Evolutionary conservation across 176 grass and related monocot genomes (phyloP), one percentile per base, ranked within the genome.

Genomic region (Carex pumila): DNA sequence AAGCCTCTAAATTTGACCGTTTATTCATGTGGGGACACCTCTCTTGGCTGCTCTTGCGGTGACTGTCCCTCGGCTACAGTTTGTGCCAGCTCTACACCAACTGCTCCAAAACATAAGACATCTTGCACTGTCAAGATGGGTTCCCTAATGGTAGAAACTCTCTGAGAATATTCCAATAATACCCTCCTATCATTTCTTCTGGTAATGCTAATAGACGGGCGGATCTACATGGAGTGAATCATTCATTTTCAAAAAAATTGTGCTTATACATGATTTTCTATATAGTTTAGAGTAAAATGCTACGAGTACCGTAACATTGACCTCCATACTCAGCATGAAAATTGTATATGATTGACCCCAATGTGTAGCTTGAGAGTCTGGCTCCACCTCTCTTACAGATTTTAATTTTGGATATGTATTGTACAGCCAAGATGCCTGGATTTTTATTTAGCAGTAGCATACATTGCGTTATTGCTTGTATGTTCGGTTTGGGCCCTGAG

Each of bases 11-110:
- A 99, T 85, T 83, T 83, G 77, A 95, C 96, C 64, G 80, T 89
- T 81, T 99, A 99, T 94, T 93, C 96, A 81, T 99, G 96, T 79
- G 93, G 89, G 30, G 96, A 99, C 77, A 81, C 89, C 69, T 95
- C 96, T 89, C 82, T 99, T 66, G 96, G 93, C 32, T 99, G 96
- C 73, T 99, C 96, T 45, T 99, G 96, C 57, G 96, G 96, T n/a
- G 96, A 99, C 85, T 99, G 96, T 80, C 96, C 93, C 79, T 93
- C 91, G 62, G 90, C 92, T 85, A 79, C 85, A 88, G 93, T 83
- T 81, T 99, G 96, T 79, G 65, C 39, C 65, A 90, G 83, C 75
- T 91, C 91, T 81, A 71, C 79, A 50, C 47, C 62, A 41, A 78
- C 86, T 74, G 58, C 88, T 84, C 49, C 63, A 47, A 87, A 79